A percentile compares a stretch with the other conserved stretches of the same genome.
Conservation (phyloP, 148 eudicot species). For the Nepenthes mirabilis region DNA sequence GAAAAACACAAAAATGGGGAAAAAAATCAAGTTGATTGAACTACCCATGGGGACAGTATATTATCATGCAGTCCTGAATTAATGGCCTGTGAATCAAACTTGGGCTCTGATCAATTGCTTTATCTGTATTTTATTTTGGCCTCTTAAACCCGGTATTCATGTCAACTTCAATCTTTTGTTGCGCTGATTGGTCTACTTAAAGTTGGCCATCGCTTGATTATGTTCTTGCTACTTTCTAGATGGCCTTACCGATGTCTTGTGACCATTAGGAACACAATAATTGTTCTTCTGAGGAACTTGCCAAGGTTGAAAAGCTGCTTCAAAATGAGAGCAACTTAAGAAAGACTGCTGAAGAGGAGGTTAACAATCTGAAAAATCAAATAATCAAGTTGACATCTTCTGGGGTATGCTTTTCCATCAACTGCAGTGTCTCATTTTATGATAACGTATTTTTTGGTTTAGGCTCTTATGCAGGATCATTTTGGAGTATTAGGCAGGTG, state of each 20-base stretch:
- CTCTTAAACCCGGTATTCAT: too few relatives aligned
- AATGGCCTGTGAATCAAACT: too few relatives aligned
- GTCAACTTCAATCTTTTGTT: too few relatives aligned
- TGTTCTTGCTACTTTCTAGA: conserved; percentile 1
- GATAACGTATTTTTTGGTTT: neutral
- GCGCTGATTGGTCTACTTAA: neutral
- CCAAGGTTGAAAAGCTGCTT: conserved; percentile 44
- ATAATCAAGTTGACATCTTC: conserved; percentile 34
- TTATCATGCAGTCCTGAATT: too few relatives aligned
- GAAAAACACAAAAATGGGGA: too few relatives aligned
- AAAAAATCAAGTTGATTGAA: too few relatives aligned
- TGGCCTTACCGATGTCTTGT: conserved; percentile 5
- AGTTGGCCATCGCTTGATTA: neutral
- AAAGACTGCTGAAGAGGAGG: conserved; percentile 75
- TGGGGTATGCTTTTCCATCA: conserved; percentile 28
- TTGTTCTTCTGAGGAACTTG: conserved; percentile 36
- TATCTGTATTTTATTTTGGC: too few relatives aligned
- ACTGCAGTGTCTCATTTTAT: neutral
- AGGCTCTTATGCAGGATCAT: conserved; percentile 3
- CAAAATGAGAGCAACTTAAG: conserved; percentile 47
- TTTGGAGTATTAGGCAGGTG: conserved; percentile 53
- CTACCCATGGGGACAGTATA: too few relatives aligned
- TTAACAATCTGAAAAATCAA: conserved; percentile 43
- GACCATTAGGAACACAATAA: conserved; percentile 25
- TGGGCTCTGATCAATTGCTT: too few relatives aligned